A percentile compares a stretch with the other conserved stretches of the same genome.
phyloP scores from a whole-genome alignment of 106 monocot species.

The Dioscorea alata region DNA sequence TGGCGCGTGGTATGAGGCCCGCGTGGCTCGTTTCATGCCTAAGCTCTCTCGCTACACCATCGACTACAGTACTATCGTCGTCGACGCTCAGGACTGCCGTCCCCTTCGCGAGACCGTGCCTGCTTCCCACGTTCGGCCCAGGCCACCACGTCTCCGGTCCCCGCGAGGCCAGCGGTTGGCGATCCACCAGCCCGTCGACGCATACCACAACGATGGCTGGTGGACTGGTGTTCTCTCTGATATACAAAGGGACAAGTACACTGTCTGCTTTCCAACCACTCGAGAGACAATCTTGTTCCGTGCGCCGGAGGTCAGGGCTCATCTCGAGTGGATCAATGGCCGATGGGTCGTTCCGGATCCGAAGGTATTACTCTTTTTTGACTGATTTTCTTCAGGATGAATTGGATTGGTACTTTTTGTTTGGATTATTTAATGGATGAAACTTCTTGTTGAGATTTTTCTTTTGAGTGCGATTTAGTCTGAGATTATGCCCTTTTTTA shows the following conservation, averaged over 20 bases:
- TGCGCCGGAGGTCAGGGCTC: conserved; percentile 21
- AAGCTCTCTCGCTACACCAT: conserved; percentile 25
- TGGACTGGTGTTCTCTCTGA: conserved; percentile 38
- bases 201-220: conserved; percentile 57
- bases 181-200: conserved; percentile 42
- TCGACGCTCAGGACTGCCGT: conserved; percentile 6
- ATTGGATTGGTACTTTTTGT: neutral
- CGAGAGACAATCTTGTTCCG: conserved; percentile 33
- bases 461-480: neutral
- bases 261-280: conserved; percentile 17
- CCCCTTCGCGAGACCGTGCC: conserved; percentile 28
- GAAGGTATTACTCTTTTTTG: conserved; percentile 4
- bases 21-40: conserved; percentile 12
- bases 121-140: conserved; percentile 29
- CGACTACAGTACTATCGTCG: conserved; percentile 27
- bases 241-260: conserved; percentile 1
- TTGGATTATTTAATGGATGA: no score
- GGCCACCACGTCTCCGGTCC: neutral
- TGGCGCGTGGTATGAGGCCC: conserved; percentile 48
- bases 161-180: conserved; percentile 2
- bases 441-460: neutral
- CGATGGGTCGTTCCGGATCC: conserved; percentile 25
- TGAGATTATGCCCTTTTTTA: neutral
- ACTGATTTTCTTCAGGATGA: neutral
- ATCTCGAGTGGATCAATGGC: conserved; percentile 44